These are phyloP conservation scores for Umbelopsis sp. DNA, from an alignment of 192 early-diverging fungal species.

Conservation along the genomic window DNA sequence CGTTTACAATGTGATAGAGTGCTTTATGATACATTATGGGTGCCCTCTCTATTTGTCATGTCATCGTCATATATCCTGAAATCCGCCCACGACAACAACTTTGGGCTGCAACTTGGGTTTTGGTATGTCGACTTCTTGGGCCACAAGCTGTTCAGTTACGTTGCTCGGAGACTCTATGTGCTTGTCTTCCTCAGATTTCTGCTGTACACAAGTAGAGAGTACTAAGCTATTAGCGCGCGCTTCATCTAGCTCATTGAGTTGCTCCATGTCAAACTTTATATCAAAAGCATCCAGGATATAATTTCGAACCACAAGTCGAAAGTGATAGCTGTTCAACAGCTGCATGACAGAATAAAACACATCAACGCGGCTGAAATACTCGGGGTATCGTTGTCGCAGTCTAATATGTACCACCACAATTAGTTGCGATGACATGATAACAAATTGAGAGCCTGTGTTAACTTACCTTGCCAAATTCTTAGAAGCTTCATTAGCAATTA, in stretches of 20 bases:
- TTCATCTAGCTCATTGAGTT: slow-evolving; percentile 47
- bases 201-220: not conserved
- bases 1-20: too few species aligned
- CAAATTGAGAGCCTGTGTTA: not conserved
- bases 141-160: not conserved
- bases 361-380: slow-evolving; percentile 54
- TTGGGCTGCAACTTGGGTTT: slow-evolving; percentile 19
- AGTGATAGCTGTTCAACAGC: slow-evolving; percentile 69
- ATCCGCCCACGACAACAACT: not conserved
- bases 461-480: slow-evolving; percentile 65
- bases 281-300: slow-evolving; percentile 82
- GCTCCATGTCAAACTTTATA: slow-evolving; percentile 53
- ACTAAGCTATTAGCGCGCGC: slow-evolving; percentile 14
- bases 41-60: not conserved
- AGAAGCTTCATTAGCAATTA: slow-evolving; percentile 77
- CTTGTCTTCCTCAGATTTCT: not conserved
- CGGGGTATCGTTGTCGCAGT: slow-evolving; percentile 60
- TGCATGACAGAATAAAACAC: slow-evolving; percentile 66
- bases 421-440: not conserved
- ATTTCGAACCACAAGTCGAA: slow-evolving; percentile 68
- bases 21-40: not conserved
- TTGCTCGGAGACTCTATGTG: too few species aligned
- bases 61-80: not conserved
- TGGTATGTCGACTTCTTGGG: slow-evolving; percentile 20
- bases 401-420: slow-evolving; percentile 30